Conservation (phyloP, 116 monocot genomes). For the Trichopus zeylanicus region DNA sequence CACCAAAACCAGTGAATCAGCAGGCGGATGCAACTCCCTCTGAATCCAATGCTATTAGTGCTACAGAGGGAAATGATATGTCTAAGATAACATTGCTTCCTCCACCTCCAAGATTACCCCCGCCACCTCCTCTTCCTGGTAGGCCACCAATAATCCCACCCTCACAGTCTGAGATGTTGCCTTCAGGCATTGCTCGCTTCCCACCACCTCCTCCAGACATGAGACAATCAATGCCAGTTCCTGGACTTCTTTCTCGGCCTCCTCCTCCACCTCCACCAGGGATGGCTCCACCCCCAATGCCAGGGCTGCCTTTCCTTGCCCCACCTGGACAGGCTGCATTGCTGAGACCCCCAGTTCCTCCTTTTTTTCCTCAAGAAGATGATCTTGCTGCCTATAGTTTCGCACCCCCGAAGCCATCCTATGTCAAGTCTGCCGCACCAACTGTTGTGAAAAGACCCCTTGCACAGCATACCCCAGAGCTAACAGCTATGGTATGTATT, state of each 20-base stretch:
- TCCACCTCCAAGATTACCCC: conserved; percentile 53
- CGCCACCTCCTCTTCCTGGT: conserved; percentile 30
- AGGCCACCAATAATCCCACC: conserved; percentile 36
- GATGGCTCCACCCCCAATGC: conserved; percentile 27
- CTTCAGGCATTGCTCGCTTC: conserved; percentile 48
- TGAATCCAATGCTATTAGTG: conserved; percentile 14
- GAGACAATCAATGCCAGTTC: conserved; percentile 28
- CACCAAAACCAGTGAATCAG: conserved; percentile 24
- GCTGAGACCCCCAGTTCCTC: conserved; percentile 26
- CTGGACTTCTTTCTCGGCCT: conserved; percentile 45
- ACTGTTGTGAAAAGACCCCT: conserved; percentile 96
- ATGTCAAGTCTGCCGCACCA: conserved; percentile 91
- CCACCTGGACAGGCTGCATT: conserved; percentile 45
- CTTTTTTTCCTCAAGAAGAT: conserved; percentile 37
- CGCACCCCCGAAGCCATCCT: conserved; percentile 75
- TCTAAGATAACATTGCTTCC: conserved; percentile 30
- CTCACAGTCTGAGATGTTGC: conserved; percentile 57
- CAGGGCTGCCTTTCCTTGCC: conserved; percentile 38
- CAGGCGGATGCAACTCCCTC: conserved; percentile 20
- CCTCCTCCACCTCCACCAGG: conserved; percentile 63
- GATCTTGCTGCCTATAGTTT: conserved; percentile 21
- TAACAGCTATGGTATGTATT: conserved; percentile 86
- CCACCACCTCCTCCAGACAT: conserved; percentile 63
- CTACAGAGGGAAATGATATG: conserved; percentile 18
- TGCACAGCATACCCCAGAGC: conserved; percentile 91